Conservation (phyloP, 2,329 filamentous ascomycete genomes). For the Acrocalymma vagum region DNA sequence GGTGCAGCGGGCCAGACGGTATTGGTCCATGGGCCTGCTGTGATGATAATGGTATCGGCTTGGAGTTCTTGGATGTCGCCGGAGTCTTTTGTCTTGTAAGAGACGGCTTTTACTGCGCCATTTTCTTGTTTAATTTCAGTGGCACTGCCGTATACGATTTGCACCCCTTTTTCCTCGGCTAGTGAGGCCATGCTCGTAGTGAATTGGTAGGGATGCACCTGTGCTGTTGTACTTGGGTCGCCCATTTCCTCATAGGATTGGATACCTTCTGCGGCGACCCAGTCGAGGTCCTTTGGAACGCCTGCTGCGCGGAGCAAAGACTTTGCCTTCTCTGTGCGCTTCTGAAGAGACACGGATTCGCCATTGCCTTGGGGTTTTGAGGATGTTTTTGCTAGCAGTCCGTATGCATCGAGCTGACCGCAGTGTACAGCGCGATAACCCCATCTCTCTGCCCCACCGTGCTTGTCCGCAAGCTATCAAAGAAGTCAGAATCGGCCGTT, state of each 20-base stretch:
- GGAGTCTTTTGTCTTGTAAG: slow-evolving; percentile 63
- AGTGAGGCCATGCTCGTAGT: slow-evolving; percentile 83
- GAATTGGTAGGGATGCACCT: slow-evolving; percentile 93
- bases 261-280: slow-evolving; percentile 76
- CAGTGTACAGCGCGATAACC: slow-evolving; percentile 84
- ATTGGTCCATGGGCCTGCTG: slow-evolving; percentile 70
- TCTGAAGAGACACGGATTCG: slow-evolving; percentile 62
- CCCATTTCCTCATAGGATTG: slow-evolving; percentile 85
- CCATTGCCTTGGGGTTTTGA: slow-evolving; percentile 38
- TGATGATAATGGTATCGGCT: slow-evolving; percentile 66
- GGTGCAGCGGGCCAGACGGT: slow-evolving; percentile 63
- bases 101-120: slow-evolving; percentile 70
- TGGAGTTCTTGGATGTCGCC: slow-evolving; percentile 55
- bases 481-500: too few relatives aligned
- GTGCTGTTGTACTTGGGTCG: slow-evolving; percentile 79
- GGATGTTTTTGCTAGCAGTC: slow-evolving; percentile 36
- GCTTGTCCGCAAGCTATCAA: slow-evolving; percentile 83
- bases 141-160: slow-evolving; percentile 74
- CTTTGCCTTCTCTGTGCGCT: slow-evolving; percentile 60
- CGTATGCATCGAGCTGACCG: slow-evolving; percentile 68
- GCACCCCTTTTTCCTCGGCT: slow-evolving; percentile 66
- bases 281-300: slow-evolving; percentile 82
- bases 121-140: slow-evolving; percentile 68
- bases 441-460: slow-evolving; percentile 81
- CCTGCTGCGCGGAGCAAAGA: slow-evolving; percentile 63